phyloP scores from a whole-genome alignment of 768 basidiomycete species.

The Podaxis sp. region DNA sequence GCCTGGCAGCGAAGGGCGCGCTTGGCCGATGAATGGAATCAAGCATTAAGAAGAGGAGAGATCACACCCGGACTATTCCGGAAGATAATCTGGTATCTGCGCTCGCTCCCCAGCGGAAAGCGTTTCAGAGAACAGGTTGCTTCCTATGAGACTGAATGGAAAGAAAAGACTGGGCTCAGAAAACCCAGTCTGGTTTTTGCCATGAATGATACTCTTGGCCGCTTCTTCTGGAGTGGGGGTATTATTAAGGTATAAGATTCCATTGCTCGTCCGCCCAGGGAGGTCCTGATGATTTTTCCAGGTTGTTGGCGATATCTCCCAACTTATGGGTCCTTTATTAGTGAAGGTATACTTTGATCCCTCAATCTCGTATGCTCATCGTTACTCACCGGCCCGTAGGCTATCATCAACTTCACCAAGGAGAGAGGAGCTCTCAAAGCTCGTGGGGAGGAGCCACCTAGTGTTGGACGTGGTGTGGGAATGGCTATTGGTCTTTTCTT shows the following conservation, averaged over 20 bases:
- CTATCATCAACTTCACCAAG: slow-evolving; percentile 63
- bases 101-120: slow-evolving; percentile 24
- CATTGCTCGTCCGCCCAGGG: neutral
- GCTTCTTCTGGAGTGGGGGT: slow-evolving; percentile 64
- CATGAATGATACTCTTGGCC: slow-evolving; percentile 58
- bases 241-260: slow-evolving; percentile 47
- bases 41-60: slow-evolving; percentile 42
- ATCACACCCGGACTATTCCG: slow-evolving; percentile 39
- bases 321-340: slow-evolving; percentile 63
- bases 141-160: slow-evolving; percentile 43
- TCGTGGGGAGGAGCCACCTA: slow-evolving; percentile 33
- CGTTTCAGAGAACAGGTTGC: slow-evolving; percentile 26
- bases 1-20: slow-evolving; percentile 51
- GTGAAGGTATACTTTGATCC: slow-evolving; percentile 42
- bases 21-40: slow-evolving; percentile 58
- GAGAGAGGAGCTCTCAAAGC: slow-evolving; percentile 39
- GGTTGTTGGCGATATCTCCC: slow-evolving; percentile 60
- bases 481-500: slow-evolving; percentile 57
- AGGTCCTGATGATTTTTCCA: slow-evolving; percentile 24
- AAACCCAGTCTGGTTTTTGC: slow-evolving; percentile 57
- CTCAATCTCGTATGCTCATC: neutral
- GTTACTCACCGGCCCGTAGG: slow-evolving; percentile 27
- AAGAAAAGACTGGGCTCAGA: slow-evolving; percentile 41
- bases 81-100: slow-evolving; percentile 43
- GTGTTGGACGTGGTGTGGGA: slow-evolving; percentile 55